Evolutionary conservation across 2,329 filamentous ascomycete genomes (phyloP), one percentile per base, ranked within the genome.

Genomic region (Aplosporella prunicola): DNA sequence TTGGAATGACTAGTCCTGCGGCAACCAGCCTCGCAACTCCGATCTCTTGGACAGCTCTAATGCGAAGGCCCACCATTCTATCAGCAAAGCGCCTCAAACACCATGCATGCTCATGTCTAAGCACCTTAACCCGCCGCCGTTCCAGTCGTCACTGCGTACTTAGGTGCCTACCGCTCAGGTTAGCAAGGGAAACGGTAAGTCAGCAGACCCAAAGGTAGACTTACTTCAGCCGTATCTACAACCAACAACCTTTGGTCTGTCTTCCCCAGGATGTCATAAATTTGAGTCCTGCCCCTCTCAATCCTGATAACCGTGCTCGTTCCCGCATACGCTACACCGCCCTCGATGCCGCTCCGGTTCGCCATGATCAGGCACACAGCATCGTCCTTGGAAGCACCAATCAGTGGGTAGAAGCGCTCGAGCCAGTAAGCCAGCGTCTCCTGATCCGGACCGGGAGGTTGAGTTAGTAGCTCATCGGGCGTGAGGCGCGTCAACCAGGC

Each of bases 371-470:
- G 66, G 24, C 83, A 74, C 13, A 81, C 69, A 11, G 34, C 25
- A 20, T 20, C 18, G 25, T 32, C 38, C 8, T 10, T 18, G 10
- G 18, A 14, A 14, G 16, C 16, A 23, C 62, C 58, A 1, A 67
- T 51, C 26, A 69, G 48, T 0, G 83, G 83, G 39, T 81, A 76
- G 4, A 89, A 66, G 0, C 84, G 70, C 13, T 74, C 71, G 0
- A 85, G 64, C 84, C 83, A 89, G 49, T 89, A 89, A 0, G 74
- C 72, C 7, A 89, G 53, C 0, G 82, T 86, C 16, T 83, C 75
- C 60, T 82, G 69, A 45, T 88, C 82, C 0, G 82, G 80, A 33
- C 73, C 45, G 45, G 62, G 18, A 47, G 65, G 41, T 50, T 74
- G 51, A 64, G 76, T 6, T 42, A 40, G 13, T 49, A 64, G 1